phyloP scores from a whole-genome alignment of 768 basidiomycete species.

The Mycena belliarum region DNA sequence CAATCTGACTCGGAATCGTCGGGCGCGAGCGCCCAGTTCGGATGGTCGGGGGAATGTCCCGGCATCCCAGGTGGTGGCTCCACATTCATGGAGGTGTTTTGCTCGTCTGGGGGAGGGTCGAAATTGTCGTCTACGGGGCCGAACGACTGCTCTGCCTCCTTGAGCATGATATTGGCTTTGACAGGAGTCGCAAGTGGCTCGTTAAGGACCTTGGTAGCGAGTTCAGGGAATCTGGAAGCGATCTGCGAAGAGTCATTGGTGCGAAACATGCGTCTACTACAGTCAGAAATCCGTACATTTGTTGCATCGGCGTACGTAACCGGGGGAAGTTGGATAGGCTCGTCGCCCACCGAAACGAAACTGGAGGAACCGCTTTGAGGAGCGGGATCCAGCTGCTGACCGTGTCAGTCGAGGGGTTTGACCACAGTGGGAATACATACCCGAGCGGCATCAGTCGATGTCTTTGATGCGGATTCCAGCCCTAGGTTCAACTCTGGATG shows the following conservation, averaged over 20 bases:
- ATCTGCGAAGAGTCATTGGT: constrained; percentile 26
- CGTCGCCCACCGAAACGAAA: constrained; percentile 1
- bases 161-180: not conserved
- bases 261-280: not conserved
- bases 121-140: too few relatives aligned
- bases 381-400: not conserved
- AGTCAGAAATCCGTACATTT: constrained; percentile 36
- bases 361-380: not conserved
- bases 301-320: constrained; percentile 42
- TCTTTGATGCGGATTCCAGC: constrained; percentile 5
- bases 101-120: too few relatives aligned
- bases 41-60: constrained; percentile 30
- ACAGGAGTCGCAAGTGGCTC: constrained; percentile 29
- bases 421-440: not conserved
- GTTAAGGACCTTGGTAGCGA: constrained; percentile 34
- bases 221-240: constrained; percentile 34
- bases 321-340: constrained; percentile 25
- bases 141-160: not conserved
- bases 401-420: not conserved
- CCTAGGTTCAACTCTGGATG: constrained; percentile 14
- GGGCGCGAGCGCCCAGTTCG: constrained; percentile 39
- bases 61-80: constrained; percentile 1
- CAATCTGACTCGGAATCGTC: constrained; percentile 13
- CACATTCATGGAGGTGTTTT: not conserved
- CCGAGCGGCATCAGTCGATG: not conserved